phyloP scores from a whole-genome alignment of 2,329 filamentous ascomycete species.

The Monosporascus sp. region DNA sequence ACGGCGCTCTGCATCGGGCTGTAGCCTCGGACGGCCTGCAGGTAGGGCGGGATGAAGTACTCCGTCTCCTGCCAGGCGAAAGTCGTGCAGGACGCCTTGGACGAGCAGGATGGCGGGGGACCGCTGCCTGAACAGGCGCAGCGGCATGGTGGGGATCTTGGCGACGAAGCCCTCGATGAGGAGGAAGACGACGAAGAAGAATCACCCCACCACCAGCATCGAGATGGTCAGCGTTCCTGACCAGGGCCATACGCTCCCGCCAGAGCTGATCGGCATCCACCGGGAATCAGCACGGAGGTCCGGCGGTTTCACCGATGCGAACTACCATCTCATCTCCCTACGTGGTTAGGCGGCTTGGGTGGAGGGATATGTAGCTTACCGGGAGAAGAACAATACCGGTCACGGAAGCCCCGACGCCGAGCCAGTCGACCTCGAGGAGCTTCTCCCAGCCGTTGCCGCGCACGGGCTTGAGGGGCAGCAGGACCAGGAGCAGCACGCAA shows the following conservation, averaged over 20 bases:
- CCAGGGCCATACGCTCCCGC: constrained; percentile 16
- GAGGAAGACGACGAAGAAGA: constrained; percentile 11
- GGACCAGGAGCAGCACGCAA: too few relatives aligned
- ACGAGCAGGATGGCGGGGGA: constrained; percentile 11
- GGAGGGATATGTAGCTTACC: constrained; percentile 1
- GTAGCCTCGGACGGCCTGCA: constrained; percentile 18
- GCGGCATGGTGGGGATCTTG: constrained; percentile 14
- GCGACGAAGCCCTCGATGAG: constrained; percentile 12
- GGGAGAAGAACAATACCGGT: constrained; percentile 10
- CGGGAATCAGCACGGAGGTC: background rate
- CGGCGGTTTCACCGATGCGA: background rate
- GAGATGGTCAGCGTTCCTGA: constrained; percentile 9
- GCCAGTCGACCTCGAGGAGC: constrained; percentile 18
- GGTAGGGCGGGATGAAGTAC: constrained; percentile 23
- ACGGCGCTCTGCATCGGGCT: constrained; percentile 17
- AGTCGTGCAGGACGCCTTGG: constrained; percentile 38
- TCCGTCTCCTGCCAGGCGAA: constrained; percentile 44
- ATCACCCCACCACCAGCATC: constrained; percentile 6
- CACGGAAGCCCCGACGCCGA: constrained; percentile 11
- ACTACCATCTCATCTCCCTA: background rate
- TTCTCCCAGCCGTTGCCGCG: constrained; percentile 9
- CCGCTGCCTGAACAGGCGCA: constrained; percentile 9
- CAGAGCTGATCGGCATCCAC: constrained; percentile 19
- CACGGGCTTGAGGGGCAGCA: too few relatives aligned
- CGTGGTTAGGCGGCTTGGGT: too few relatives aligned